A percentile compares a stretch with the other conserved stretches of the same genome.
Conservation (phyloP, 306 rosid species). For the Ormosia emarginata region DNA sequence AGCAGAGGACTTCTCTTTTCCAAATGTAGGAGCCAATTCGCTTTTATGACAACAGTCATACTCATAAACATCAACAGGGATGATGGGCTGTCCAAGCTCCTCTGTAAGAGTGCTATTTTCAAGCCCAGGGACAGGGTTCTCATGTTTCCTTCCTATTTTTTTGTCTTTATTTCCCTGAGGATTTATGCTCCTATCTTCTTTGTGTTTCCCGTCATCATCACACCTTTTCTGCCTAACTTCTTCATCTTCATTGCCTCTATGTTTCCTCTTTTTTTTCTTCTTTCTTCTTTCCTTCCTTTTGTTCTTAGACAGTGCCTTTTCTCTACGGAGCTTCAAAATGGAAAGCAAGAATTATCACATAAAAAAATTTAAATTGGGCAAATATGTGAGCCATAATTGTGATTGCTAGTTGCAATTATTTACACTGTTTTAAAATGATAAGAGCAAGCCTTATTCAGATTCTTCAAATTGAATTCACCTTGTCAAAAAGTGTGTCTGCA, state of each 20-base stretch:
- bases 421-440: background rate
- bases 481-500: too few relatives aligned
- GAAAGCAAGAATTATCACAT: background rate
- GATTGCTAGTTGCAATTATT: background rate
- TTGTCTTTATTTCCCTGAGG: too few relatives aligned
- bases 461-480: too few relatives aligned
- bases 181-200: too few relatives aligned
- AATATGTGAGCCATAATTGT: too few relatives aligned
- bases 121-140: too few relatives aligned
- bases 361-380: background rate
- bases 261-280: background rate
- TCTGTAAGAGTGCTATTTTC: background rate
- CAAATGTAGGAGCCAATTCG: too few relatives aligned
- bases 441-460: too few relatives aligned
- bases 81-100: background rate
- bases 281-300: background rate
- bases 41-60: too few relatives aligned
- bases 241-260: background rate
- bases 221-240: background rate
- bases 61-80: background rate
- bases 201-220: background rate
- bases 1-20: too few relatives aligned
- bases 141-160: too few relatives aligned
- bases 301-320: background rate
- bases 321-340: constrained; percentile 9